These are phyloP conservation scores for Amanita exitialis DNA, from an alignment of 768 basidiomycete species.

Conservation along the genomic window DNA sequence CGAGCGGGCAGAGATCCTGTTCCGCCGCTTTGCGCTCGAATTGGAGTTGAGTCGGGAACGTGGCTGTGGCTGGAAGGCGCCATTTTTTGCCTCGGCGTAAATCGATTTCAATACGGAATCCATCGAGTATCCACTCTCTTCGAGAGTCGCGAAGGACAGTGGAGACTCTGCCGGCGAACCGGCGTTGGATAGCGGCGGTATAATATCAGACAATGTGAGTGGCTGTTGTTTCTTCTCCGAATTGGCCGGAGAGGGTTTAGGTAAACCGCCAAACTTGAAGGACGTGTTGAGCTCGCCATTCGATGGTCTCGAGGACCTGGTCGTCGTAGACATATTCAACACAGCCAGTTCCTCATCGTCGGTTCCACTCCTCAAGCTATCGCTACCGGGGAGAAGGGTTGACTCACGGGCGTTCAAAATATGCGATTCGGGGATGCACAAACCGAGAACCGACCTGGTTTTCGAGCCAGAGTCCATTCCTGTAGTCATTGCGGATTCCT, in stretches of 20 bases:
- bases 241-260: constrained; percentile 14
- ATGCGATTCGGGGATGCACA: constrained; percentile 15
- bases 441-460: constrained; percentile 14
- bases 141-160: constrained; percentile 34
- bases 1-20: constrained; percentile 13
- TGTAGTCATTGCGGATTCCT: constrained; percentile 18
- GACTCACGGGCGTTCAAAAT: constrained; percentile 26
- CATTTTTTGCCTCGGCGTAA: constrained; percentile 30
- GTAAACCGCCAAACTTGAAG: constrained; percentile 66
- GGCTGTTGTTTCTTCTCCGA: constrained; percentile 19
- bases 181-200: constrained; percentile 50
- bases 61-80: constrained; percentile 19
- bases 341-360: constrained; percentile 11
- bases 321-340: constrained; percentile 18
- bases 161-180: constrained; percentile 31
- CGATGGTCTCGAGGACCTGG: constrained; percentile 31
- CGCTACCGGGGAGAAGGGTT: constrained; percentile 28
- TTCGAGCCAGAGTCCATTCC: constrained; percentile 8
- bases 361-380: constrained; percentile 23
- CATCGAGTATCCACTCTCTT: constrained; percentile 43
- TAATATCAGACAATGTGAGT: constrained; percentile 65
- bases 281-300: constrained; percentile 59
- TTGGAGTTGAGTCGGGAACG: constrained; percentile 34
- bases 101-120: constrained; percentile 48
- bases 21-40: constrained; percentile 25